Evolutionary conservation across 176 grass and related monocot genomes (phyloP).

Genomic region (Oryza meridionalis): DNA sequence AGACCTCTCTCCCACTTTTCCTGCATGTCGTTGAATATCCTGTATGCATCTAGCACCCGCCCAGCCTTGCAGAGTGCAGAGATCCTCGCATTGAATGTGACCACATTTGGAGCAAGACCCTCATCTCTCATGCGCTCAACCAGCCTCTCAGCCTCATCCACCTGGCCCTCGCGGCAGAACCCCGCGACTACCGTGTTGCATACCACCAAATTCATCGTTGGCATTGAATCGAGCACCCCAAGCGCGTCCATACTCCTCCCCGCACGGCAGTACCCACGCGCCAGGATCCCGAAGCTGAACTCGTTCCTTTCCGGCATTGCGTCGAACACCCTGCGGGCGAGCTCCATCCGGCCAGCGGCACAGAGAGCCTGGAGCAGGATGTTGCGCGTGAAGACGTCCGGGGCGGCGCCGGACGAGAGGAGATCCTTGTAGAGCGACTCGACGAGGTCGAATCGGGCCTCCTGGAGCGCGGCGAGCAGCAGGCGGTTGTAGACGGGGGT

Average conservation of each 20-base stretch:
- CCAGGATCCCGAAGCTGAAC: conserved; percentile 82
- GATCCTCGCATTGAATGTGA: conserved; percentile 93
- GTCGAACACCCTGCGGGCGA: conserved; percentile 81
- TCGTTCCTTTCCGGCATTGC: conserved; percentile 74
- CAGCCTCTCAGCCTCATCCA: conserved; percentile 76
- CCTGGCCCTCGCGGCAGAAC: conserved; percentile 75
- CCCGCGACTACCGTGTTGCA: conserved; percentile 83
- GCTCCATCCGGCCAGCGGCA: conserved; percentile 63
- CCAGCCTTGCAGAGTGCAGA: conserved; percentile 81
- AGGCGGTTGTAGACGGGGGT: conserved; percentile 76
- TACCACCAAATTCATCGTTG: conserved; percentile 66
- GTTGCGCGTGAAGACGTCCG: conserved; percentile 84
- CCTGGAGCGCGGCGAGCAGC: conserved; percentile 61
- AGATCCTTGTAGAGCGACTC: conserved; percentile 87
- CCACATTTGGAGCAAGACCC: conserved; percentile 71
- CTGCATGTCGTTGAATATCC: conserved; percentile 92
- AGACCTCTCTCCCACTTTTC: conserved; percentile 69
- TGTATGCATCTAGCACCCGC: conserved; percentile 74
- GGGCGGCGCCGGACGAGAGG: conserved; percentile 58
- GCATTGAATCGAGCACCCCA: conserved; percentile 71
- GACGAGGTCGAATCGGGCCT: conserved; percentile 62
- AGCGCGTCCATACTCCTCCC: conserved; percentile 49
- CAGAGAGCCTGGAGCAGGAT: conserved; percentile 65
- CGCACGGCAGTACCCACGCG: conserved; percentile 63
- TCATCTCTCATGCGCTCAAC: conserved; percentile 73